Evolutionary conservation across 805 yeast genomes (phyloP).

Genomic region (Kluyveromyces siamensis): DNA sequence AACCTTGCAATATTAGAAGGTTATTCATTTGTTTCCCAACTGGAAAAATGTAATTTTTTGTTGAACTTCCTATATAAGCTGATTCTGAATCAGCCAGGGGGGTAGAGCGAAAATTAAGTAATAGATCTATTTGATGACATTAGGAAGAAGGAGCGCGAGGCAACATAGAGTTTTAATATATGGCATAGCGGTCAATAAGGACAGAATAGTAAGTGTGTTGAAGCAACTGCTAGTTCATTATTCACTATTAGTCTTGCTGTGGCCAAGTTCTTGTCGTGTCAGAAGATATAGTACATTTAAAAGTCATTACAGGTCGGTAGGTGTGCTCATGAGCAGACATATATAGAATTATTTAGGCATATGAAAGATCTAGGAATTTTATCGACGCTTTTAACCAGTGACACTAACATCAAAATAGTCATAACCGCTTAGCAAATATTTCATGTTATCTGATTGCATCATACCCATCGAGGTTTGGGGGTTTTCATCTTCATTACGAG

Average conservation of each 20-base stretch:
- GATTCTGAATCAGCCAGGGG: background rate
- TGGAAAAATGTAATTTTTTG: background rate
- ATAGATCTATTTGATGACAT: too few relatives aligned
- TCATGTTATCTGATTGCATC: slow-evolving; percentile 29
- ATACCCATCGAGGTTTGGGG: slow-evolving; percentile 7
- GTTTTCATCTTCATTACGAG: slow-evolving; percentile 4
- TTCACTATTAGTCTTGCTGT: background rate
- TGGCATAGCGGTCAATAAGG: too few relatives aligned
- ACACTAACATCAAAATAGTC: slow-evolving; percentile 60
- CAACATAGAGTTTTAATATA: background rate
- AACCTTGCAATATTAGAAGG: background rate
- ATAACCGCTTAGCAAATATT: slow-evolving; percentile 64
- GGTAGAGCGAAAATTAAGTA: background rate
- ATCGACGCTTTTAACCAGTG: slow-evolving; percentile 10
- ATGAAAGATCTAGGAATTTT: too few relatives aligned
- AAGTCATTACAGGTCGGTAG: background rate
- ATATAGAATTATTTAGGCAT: background rate
- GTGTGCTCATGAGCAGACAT: background rate
- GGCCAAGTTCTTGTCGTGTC: background rate
- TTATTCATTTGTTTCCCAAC: background rate
- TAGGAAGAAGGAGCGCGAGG: background rate
- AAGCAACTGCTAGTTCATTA: too few relatives aligned
- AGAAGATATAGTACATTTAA: background rate
- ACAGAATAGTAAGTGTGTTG: too few relatives aligned
- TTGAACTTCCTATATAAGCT: background rate